These are phyloP conservation scores for Candida dubliniensis DNA, from an alignment of 1,139 yeast genomes.

Conservation along the genomic window DNA sequence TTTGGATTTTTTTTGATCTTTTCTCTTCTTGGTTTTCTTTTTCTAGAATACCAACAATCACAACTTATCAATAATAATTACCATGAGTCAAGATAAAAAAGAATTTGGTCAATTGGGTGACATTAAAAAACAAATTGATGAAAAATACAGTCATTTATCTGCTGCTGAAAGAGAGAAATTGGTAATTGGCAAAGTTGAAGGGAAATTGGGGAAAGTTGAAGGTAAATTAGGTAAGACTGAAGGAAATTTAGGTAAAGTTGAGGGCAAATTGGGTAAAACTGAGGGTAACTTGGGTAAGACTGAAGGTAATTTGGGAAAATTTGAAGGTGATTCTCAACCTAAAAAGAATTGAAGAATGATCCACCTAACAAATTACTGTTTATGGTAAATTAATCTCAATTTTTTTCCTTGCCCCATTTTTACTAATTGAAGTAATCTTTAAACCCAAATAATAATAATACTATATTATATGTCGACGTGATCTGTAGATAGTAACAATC, in stretches of 20 bases:
- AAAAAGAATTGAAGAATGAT: background rate
- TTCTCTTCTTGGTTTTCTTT: background rate
- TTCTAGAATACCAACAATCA: background rate
- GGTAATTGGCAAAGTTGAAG: conserved; percentile 1
- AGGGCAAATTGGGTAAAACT: conserved; percentile 13
- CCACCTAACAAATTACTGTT: too few relatives aligned
- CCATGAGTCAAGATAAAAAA: conserved; percentile 13
- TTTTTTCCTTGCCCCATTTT: too few relatives aligned
- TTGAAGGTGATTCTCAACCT: conserved; percentile 5
- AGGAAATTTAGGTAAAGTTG: conserved; percentile 6
- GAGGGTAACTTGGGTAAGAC: conserved; percentile 17
- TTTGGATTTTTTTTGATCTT: background rate
- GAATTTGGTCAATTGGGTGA: conserved; percentile 19
- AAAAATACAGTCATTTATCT: conserved; percentile 1
- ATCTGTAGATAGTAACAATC: background rate
- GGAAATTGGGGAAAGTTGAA: conserved; percentile 15
- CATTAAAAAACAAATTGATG: conserved; percentile 9
- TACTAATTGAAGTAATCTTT: too few relatives aligned
- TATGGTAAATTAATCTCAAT: too few relatives aligned
- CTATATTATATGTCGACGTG: too few relatives aligned
- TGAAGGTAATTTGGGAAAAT: conserved; percentile 10
- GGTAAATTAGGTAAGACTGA: conserved; percentile 14
- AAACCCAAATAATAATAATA: too few relatives aligned
- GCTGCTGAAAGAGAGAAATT: conserved; percentile 3
- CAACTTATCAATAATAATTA: background rate